phyloP scores from a whole-genome alignment of 1,139 yeast species.

The Lodderomyces pseudojiufengensis region DNA sequence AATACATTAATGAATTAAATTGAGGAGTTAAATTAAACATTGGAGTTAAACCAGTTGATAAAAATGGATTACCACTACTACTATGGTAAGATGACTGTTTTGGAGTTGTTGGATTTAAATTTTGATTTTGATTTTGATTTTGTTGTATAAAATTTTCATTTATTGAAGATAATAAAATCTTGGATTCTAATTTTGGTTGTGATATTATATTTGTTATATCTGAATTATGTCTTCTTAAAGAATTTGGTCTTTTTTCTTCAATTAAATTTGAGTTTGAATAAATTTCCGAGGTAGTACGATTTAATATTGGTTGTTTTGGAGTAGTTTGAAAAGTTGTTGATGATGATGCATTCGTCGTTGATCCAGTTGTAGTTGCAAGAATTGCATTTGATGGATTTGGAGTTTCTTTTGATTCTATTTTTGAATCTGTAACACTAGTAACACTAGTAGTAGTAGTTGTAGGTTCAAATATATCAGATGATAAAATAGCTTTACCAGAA shows the following conservation, averaged over 20 bases:
- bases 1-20: conserved; percentile 42
- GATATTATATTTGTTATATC: conserved; percentile 24
- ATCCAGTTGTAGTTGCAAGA: conserved; percentile 29
- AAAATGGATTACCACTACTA: background rate
- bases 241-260: conserved; percentile 12
- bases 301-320: conserved; percentile 1
- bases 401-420: conserved; percentile 3
- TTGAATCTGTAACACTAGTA: conserved; percentile 4
- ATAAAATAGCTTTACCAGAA: conserved; percentile 45
- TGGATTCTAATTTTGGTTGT: conserved; percentile 5
- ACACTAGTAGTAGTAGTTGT: background rate
- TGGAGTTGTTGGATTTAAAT: background rate
- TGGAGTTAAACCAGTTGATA: conserved; percentile 35
- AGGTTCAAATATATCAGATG: conserved; percentile 18
- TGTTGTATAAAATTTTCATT: conserved; percentile 14
- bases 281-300: background rate
- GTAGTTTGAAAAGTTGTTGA: background rate
- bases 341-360: conserved; percentile 7
- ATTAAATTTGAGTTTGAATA: too few species aligned
- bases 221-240: conserved; percentile 30
- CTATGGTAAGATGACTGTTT: conserved; percentile 21
- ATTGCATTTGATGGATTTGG: conserved; percentile 18
- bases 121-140: conserved; percentile 1
- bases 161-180: conserved; percentile 14
- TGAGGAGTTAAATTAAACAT: conserved; percentile 42